Percentiles rank a stretch among this genome's conserved stretches.
Evolutionary conservation across 2,329 filamentous ascomycete genomes (phyloP).

Genomic region (Monascus ruber): DNA sequence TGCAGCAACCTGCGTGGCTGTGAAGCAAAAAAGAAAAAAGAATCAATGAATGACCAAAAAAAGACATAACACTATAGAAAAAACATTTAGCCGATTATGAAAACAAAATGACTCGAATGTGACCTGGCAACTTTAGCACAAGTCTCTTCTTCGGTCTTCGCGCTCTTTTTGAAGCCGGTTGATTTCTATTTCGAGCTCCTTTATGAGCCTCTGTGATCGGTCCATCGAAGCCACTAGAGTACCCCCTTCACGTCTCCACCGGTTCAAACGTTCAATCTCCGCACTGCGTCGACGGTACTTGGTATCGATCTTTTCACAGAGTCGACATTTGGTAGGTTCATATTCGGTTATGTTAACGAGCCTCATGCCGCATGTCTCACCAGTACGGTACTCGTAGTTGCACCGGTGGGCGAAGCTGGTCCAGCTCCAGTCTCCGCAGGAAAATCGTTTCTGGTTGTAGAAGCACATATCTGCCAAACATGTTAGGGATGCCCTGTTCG

Average conservation of each 20-base stretch:
- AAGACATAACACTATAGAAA: too few relatives aligned
- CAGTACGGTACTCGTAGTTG: conserved; percentile 86
- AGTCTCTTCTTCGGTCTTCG: conserved; percentile 24
- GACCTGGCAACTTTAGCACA: conserved; percentile 12
- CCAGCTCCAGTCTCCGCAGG: conserved; percentile 90
- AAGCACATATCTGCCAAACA: conserved; percentile 65
- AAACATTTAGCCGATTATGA: too few relatives aligned
- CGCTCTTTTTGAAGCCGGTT: conserved; percentile 50
- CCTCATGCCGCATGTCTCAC: conserved; percentile 92
- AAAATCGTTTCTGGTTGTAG: conserved; percentile 80
- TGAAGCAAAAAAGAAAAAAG: too few relatives aligned
- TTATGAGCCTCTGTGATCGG: conserved; percentile 61
- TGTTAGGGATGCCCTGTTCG: conserved; percentile 16
- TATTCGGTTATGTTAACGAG: conserved; percentile 65
- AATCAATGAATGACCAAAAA: too few relatives aligned
- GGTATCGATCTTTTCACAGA: conserved; percentile 81
- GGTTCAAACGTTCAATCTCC: conserved; percentile 61
- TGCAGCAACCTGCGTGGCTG: too few relatives aligned
- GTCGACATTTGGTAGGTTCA: conserved; percentile 58
- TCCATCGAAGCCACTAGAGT: conserved; percentile 50
- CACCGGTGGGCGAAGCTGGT: conserved; percentile 86
- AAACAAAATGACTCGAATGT: background rate
- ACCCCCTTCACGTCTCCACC: conserved; percentile 63
- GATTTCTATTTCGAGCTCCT: conserved; percentile 60
- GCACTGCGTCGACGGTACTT: conserved; percentile 65